Evolutionary conservation across 768 basidiomycete genomes (phyloP).

Genomic region (Boletus patriciae): DNA sequence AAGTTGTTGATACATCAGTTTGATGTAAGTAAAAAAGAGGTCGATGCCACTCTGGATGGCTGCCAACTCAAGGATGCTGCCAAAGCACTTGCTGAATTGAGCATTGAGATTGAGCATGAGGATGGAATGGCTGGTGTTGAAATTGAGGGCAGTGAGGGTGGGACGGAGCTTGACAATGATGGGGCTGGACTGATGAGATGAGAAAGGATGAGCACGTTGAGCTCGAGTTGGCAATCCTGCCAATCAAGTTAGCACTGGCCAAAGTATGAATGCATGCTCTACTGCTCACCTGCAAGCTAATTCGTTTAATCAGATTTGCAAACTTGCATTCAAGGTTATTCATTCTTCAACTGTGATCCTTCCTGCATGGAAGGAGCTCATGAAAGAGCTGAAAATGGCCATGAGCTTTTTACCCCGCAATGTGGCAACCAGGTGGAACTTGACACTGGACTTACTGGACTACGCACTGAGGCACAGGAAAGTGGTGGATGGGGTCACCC

Average conservation of each 20-base stretch:
- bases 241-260: constrained; percentile 26
- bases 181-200: constrained; percentile 30
- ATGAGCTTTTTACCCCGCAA: too few relatives aligned
- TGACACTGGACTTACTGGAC: too few relatives aligned
- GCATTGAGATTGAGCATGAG: background rate
- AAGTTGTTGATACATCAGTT: background rate
- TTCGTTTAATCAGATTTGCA: constrained; percentile 24
- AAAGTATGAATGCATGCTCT: background rate
- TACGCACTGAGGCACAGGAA: constrained; percentile 12
- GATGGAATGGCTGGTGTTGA: background rate
- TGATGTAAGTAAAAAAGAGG: background rate
- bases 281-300: background rate
- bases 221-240: constrained; percentile 13
- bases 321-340: background rate
- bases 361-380: constrained; percentile 10
- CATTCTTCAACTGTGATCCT: constrained; percentile 24
- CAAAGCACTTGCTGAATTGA: background rate
- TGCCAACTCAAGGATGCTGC: background rate
- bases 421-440: too few relatives aligned
- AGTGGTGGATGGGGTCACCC: constrained; percentile 24
- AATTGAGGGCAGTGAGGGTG: background rate
- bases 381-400: too few relatives aligned
- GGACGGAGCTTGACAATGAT: constrained; percentile 4
- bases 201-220: constrained; percentile 8
- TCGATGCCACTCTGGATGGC: background rate